Base-by-base conservation (phyloP, 179 eudicot genomes). In the Drosera spatulata region DNA sequence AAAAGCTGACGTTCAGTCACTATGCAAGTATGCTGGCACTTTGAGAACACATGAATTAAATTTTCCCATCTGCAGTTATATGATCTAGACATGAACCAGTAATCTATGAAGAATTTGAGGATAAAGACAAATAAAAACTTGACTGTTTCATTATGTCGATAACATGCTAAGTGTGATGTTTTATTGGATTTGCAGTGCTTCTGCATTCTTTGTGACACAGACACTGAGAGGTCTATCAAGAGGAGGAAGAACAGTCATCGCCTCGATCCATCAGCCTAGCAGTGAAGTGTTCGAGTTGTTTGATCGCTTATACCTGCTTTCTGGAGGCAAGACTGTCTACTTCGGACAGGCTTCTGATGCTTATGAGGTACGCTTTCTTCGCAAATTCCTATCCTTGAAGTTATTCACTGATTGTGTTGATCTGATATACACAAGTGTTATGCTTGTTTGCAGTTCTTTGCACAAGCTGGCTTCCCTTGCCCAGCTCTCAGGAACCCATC, bases 201-300 rank as follows among this genome's bases (percentile, higher is more conserved):
- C 99, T 5, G 99, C 99, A 10, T 94, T 94, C 75, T 94, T 94
- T 50, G 94, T 94, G 2, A 90, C 87, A 14, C 97, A 94, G 74
- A 94, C 99, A 13, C 65, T 94, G 53, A 78, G 99, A 2, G 85
- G 79, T 52, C 65, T 94, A 37, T 89, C 99, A 11, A 85, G 96
- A 72, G 99, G 82, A 49, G 99, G 97, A 10, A 80, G 99, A 66
- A 90, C 99, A 4, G 96, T 94, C 3, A 90, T 94, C 13, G 99
- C 99, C 5, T 94, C 99, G 0, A 86, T 90, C 65, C 97, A 94
- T 71, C 99, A 90, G 71, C 99, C 99, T 0, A 94, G 99, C 69
- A 94, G 99, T 75, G 99, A 94, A 71, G 99, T 94, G 44, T 94
- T 94, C 56, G 99, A 94, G 88, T 75, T 94, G 53, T 94, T 93